A percentile compares a stretch with the other conserved stretches of the same genome.
phyloP scores from a whole-genome alignment of 2,329 filamentous ascomycete species.

The Fusarium pseudograminearum region DNA sequence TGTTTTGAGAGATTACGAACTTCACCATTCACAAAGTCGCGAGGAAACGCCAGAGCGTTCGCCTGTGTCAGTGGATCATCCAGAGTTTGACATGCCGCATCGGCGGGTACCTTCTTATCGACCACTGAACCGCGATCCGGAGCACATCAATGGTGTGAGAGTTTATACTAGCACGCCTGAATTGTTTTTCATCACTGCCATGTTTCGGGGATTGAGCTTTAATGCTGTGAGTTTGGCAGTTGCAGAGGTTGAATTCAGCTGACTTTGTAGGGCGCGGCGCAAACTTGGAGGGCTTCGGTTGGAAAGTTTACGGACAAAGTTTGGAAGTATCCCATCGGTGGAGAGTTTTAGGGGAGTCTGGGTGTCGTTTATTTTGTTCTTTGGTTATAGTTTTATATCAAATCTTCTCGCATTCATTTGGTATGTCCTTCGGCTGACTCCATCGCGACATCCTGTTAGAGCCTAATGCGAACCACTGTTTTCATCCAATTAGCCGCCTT shows the following conservation, averaged over 20 bases:
- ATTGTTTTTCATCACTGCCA: conserved; percentile 19
- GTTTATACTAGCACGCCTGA: conserved; percentile 21
- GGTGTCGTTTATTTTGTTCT: no score
- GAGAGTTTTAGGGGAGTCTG: conserved; percentile 13
- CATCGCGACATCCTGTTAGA: neutral
- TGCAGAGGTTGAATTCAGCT: neutral
- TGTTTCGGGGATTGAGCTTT: conserved; percentile 22
- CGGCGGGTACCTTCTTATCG: conserved; percentile 31
- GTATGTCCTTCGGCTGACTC: no score
- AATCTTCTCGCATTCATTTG: no score
- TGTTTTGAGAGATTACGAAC: conserved; percentile 29
- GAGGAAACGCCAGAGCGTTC: neutral
- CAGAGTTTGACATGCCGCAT: conserved; percentile 21
- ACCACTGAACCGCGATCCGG: conserved; percentile 6
- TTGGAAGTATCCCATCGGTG: conserved; percentile 31
- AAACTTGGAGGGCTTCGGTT: conserved; percentile 30
- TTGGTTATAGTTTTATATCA: no score
- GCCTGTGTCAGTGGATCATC: neutral
- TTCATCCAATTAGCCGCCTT: conserved; percentile 15
- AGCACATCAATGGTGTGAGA: conserved; percentile 14
- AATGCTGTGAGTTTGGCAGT: conserved; percentile 17
- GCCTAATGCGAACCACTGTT: neutral
- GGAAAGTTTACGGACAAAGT: conserved; percentile 29
- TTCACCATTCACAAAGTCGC: conserved; percentile 19
- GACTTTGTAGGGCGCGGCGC: conserved; percentile 15